Percentiles rank a stretch among this genome's conserved stretches.
These are phyloP conservation scores for Mucuna pruriens DNA, from an alignment of 306 rosid species.

Conservation along the genomic window DNA sequence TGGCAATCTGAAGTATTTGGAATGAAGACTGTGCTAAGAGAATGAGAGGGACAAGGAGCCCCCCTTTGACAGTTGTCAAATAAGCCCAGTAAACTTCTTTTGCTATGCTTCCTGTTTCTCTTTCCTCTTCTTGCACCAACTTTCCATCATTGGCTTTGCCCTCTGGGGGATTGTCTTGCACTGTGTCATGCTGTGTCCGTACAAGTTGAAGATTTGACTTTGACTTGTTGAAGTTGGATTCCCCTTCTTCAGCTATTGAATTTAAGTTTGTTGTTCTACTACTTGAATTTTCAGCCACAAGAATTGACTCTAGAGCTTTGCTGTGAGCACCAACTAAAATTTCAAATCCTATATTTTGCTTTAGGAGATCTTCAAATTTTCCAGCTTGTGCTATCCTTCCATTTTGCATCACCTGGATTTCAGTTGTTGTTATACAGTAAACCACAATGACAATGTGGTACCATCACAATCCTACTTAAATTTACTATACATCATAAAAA, in stretches of 20 bases:
- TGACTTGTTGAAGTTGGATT: slow-evolving; percentile 46
- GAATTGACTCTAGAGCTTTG: slow-evolving; percentile 81
- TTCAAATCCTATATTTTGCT: slow-evolving; percentile 89
- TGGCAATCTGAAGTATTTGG: slow-evolving; percentile 85
- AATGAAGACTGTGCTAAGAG: slow-evolving; percentile 83
- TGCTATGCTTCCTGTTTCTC: slow-evolving; percentile 94
- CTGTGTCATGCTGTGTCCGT: slow-evolving; percentile 50
- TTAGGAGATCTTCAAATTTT: slow-evolving; percentile 74
- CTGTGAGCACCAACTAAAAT: slow-evolving; percentile 92
- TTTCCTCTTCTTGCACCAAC: slow-evolving; percentile 90
- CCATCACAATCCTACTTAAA: slow-evolving; percentile 12
- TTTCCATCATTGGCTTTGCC: slow-evolving; percentile 69
- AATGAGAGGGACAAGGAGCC: slow-evolving; percentile 75
- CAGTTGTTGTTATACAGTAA: slow-evolving; percentile 21
- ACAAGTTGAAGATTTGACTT: slow-evolving; percentile 47
- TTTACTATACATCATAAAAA: not conserved
- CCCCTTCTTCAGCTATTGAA: slow-evolving; percentile 50
- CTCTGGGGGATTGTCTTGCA: slow-evolving; percentile 63
- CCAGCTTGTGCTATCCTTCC: slow-evolving; percentile 91
- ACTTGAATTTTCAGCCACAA: slow-evolving; percentile 66
- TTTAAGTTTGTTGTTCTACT: slow-evolving; percentile 47
- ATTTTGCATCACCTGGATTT: slow-evolving; percentile 86
- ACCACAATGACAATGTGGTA: not conserved
- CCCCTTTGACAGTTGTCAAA: slow-evolving; percentile 76
- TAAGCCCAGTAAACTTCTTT: slow-evolving; percentile 83